These are phyloP conservation scores for Macrophomina tecta DNA, from an alignment of 2,329 filamentous ascomycete genomes.

Conservation along the genomic window DNA sequence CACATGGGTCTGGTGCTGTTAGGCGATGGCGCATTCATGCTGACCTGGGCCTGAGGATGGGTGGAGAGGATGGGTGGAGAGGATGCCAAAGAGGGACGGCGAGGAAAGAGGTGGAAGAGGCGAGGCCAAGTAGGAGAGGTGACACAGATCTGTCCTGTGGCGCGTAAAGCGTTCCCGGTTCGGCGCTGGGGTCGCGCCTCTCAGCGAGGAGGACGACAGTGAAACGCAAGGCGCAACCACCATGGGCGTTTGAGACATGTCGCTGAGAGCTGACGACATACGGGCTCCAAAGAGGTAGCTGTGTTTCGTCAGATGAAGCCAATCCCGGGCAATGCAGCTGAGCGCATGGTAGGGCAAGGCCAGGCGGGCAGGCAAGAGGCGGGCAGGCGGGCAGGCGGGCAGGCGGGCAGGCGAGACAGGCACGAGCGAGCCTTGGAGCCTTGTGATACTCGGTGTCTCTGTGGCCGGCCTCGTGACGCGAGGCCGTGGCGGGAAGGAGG, in stretches of 20 bases:
- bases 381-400: background rate
- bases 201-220: background rate
- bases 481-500: background rate
- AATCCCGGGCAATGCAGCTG: background rate
- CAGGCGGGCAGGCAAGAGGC: background rate
- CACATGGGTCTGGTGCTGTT: background rate
- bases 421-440: constrained; percentile 3
- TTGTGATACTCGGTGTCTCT: constrained; percentile 16
- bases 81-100: background rate
- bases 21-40: background rate
- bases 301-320: background rate
- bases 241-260: background rate
- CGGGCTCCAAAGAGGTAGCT: background rate
- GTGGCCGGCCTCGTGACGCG: constrained; percentile 5
- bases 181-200: background rate
- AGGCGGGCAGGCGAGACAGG: constrained; percentile 6
- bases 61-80: background rate
- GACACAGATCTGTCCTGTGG: background rate
- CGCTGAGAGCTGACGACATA: constrained; percentile 9
- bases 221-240: background rate
- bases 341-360: background rate
- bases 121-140: background rate
- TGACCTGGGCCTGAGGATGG: background rate
- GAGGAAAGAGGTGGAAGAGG: background rate
- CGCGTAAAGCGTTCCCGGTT: background rate